Base-by-base conservation (phyloP, 2,329 filamentous ascomycete species). In the Botrytis pseudocinerea region DNA sequence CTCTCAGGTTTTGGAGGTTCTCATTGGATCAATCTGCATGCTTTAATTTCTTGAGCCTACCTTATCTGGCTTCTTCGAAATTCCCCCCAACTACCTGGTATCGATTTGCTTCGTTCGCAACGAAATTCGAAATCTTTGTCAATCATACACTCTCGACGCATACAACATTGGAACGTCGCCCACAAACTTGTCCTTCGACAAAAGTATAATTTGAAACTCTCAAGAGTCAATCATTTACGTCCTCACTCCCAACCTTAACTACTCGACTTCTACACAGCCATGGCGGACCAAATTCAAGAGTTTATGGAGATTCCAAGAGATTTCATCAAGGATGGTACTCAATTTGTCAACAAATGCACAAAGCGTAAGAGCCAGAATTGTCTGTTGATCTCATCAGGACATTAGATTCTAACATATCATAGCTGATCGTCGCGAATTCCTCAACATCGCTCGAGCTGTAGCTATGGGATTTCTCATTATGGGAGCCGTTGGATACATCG, bases 261-360 rank as follows among this genome's bases (percentile, higher is more conserved):
- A 46, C 65, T 71, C 40, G 42, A 44, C 28, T 25, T 46, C 64
- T n/a, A n/a, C 72, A 66, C 75, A 74, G 80, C 75, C 76, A 85
- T 85, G 84, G 84, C 86, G 76, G 87, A 89, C 78, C 86, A 89
- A 82, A 80, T 89, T 76, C 86, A 88, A 81, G 87, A 89, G 77
- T 82, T 89, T 76, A 83, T 87, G 77, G 87, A 89, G 73, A 85
- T 86, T 79, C 85, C 85, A 42, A 81, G 82, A 75, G 84, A 86
- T 75, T 87, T 87, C 78, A 76, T 86, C 68, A 81, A 79, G 72
- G 83, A 84, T 44, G 83, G 83, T 70, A 81, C 81, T 40, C 80
- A 82, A 73, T 84, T 84, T 78, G 79, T 84, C 72, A 83, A 82
- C 75, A 79, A 81, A 76, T 84, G 83, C 80, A 84, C 83, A 69